Conservation (phyloP, 75 land plant genomes). For the Cunninghamia lanceolata region DNA sequence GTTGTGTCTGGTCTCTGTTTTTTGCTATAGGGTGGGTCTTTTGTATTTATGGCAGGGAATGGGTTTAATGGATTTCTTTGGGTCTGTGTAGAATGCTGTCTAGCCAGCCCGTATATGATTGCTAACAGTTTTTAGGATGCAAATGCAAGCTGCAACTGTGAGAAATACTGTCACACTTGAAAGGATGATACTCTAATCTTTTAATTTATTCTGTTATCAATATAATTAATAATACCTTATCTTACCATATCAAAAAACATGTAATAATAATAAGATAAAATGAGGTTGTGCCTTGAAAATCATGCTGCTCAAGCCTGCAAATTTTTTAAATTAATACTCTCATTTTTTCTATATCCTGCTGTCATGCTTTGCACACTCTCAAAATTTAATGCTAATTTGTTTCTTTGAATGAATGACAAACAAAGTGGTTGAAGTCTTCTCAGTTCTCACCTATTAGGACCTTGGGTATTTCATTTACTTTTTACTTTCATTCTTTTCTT, state of each 20-base stretch:
- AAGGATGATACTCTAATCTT: background rate
- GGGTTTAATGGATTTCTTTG: background rate
- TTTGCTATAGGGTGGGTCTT: too few relatives aligned
- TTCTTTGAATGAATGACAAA: background rate
- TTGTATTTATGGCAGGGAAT: background rate
- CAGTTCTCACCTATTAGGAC: background rate
- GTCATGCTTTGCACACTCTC: background rate
- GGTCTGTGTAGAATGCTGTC: background rate
- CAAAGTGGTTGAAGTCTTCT: background rate
- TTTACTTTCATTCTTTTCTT: background rate
- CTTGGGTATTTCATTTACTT: background rate
- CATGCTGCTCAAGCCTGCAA: background rate
- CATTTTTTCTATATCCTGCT: background rate
- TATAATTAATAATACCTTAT: too few relatives aligned
- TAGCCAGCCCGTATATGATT: background rate
- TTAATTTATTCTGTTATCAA: background rate
- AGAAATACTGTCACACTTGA: background rate
- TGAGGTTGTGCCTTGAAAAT: too few relatives aligned
- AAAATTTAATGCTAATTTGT: background rate
- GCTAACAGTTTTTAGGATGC: background rate
- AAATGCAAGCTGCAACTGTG: background rate
- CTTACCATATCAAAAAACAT: background rate
- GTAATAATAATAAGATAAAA: background rate
- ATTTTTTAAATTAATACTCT: background rate
- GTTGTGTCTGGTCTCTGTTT: too few relatives aligned